These are phyloP conservation scores for Ceratorhiza oryzae-sativae DNA, from an alignment of 1,284 basidiomycete species.

Conservation along the genomic window DNA sequence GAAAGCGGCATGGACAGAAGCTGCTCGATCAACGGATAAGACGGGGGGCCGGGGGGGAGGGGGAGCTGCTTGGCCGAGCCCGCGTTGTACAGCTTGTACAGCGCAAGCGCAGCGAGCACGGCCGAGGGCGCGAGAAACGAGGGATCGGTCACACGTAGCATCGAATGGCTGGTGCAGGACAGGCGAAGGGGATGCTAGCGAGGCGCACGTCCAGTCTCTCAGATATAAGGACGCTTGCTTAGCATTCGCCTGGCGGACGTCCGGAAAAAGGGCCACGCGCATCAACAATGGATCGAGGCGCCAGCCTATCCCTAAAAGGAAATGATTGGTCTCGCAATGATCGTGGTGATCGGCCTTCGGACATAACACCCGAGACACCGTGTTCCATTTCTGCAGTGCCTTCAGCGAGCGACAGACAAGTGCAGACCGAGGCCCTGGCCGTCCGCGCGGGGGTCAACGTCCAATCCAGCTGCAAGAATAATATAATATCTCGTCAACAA, in stretches of 20 bases:
- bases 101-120: not conserved
- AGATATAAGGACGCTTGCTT: not conserved
- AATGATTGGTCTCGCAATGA: not conserved
- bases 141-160: not conserved
- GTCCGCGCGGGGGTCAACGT: too few relatives aligned
- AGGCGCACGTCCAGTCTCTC: not conserved
- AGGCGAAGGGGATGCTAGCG: not conserved
- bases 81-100: constrained; percentile 3
- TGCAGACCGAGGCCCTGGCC: too few relatives aligned
- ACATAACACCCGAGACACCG: not conserved
- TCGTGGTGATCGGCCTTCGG: not conserved
- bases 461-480: too few relatives aligned
- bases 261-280: not conserved
- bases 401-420: too few relatives aligned
- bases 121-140: not conserved
- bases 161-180: not conserved
- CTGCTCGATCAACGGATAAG: constrained; percentile 18
- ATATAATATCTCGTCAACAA: too few relatives aligned
- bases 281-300: constrained; percentile 3
- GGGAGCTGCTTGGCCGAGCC: not conserved
- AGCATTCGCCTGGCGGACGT: not conserved
- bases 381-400: too few relatives aligned
- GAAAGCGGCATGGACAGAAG: constrained; percentile 23
- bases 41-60: constrained; percentile 25
- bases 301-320: not conserved